Conservation (phyloP, 805 yeast genomes). For the Metschnikowia rubicola region DNA sequence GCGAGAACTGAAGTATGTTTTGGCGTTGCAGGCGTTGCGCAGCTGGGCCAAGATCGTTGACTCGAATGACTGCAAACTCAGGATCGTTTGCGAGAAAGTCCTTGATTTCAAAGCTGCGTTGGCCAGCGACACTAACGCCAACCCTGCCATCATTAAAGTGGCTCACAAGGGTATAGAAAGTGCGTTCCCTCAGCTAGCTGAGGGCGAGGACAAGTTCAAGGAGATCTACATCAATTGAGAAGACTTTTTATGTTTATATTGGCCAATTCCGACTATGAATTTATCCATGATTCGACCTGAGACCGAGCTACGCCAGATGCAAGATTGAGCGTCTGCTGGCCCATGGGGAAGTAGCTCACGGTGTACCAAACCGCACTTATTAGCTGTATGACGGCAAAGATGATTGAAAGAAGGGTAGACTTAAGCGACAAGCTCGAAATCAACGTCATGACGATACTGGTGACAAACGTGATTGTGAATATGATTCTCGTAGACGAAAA, state of each 20-base stretch:
- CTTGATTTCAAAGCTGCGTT: constrained; percentile 30
- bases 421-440: constrained; percentile 34
- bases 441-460: constrained; percentile 40
- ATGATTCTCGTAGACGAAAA: constrained; percentile 40
- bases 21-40: constrained; percentile 44
- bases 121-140: constrained; percentile 35
- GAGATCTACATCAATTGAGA: constrained; percentile 11
- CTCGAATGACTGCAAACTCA: constrained; percentile 16
- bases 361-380: constrained; percentile 44
- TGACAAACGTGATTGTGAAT: constrained; percentile 36
- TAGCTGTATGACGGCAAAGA: constrained; percentile 41
- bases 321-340: constrained; percentile 39
- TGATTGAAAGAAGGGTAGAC: constrained; percentile 36
- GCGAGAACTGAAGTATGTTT: constrained; percentile 43
- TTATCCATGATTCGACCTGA: constrained; percentile 44
- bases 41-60: constrained; percentile 40
- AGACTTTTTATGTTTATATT: neutral
- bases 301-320: constrained; percentile 43
- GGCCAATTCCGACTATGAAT: constrained; percentile 16
- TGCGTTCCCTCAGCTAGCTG: constrained; percentile 33
- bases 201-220: constrained; percentile 18
- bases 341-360: constrained; percentile 47
- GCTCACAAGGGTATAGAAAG: constrained; percentile 34
- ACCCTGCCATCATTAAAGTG: constrained; percentile 44
- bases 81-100: constrained; percentile 29